Percentiles rank a stretch among this genome's conserved stretches.
Evolutionary conservation across 306 rosid species (phyloP).

Genomic region (Prinsepia uniflora): DNA sequence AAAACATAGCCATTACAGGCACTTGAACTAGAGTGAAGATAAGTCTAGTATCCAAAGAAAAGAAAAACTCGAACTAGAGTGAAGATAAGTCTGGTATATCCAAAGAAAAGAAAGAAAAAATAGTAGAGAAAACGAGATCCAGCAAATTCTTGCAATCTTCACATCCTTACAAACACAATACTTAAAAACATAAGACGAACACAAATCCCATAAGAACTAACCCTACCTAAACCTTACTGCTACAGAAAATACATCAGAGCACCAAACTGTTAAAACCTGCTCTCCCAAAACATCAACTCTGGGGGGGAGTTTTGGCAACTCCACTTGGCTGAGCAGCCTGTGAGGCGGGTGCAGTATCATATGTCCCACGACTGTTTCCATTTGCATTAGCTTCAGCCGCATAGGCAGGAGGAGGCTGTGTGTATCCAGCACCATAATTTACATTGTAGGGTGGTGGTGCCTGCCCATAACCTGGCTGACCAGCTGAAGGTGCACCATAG

Average conservation of each 20-base stretch:
- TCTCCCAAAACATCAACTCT: slow-evolving; percentile 40
- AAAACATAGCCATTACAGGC: too few species aligned
- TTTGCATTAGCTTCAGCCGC: slow-evolving; percentile 52
- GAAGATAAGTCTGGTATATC: background rate
- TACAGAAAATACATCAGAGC: slow-evolving; percentile 15
- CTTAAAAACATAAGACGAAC: background rate
- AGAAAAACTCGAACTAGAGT: background rate
- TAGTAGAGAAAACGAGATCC: background rate
- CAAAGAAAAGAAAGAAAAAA: background rate
- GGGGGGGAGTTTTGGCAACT: slow-evolving; percentile 81
- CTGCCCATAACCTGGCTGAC: slow-evolving; percentile 82
- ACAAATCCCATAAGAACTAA: slow-evolving; percentile 17
- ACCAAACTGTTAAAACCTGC: slow-evolving; percentile 8
- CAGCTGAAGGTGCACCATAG: slow-evolving; percentile 60
- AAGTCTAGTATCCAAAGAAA: background rate
- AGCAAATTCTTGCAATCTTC: background rate
- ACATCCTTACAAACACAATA: background rate
- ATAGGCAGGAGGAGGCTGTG: slow-evolving; percentile 57
- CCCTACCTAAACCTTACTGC: slow-evolving; percentile 30
- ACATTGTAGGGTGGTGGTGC: slow-evolving; percentile 55
- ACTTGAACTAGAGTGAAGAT: background rate
- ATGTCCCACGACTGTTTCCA: slow-evolving; percentile 41
- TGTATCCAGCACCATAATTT: slow-evolving; percentile 66
- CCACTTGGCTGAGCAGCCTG: slow-evolving; percentile 50
- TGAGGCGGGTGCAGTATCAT: slow-evolving; percentile 50